Conservation (phyloP, 2,329 filamentous ascomycete genomes). For the Aureobasidium musti region DNA sequence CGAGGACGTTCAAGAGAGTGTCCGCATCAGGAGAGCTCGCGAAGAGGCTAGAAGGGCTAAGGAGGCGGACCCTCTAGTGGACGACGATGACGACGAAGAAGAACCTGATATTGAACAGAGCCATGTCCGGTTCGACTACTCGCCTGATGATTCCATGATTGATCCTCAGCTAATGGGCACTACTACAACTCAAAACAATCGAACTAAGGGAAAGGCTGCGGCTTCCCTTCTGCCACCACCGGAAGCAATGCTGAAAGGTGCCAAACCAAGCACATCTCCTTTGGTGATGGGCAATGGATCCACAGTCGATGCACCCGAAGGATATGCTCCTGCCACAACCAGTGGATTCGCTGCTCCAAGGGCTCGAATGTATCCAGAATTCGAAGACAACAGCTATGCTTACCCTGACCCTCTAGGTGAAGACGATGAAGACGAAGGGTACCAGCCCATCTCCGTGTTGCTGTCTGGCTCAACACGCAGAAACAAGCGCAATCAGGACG, state of each 20-base stretch:
- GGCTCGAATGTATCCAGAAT: conserved; percentile 39
- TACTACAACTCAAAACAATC: background rate
- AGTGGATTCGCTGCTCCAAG: conserved; percentile 37
- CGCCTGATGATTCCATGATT: conserved; percentile 39
- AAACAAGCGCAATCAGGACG: conserved; percentile 35
- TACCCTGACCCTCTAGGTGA: conserved; percentile 38
- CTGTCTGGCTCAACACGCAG: conserved; percentile 31
- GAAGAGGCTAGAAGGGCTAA: conserved; percentile 58
- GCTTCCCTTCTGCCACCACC: conserved; percentile 35
- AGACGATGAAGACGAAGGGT: conserved; percentile 37
- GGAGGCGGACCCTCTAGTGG: conserved; percentile 48
- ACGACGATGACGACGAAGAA: conserved; percentile 49
- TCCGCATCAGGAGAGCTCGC: conserved; percentile 46
- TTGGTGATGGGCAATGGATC: conserved; percentile 28
- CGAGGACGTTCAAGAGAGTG: conserved; percentile 48
- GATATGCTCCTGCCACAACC: conserved; percentile 39
- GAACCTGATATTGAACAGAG: conserved; percentile 45
- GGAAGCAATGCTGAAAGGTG: conserved; percentile 38
- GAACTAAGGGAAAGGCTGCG: background rate
- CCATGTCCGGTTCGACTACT: conserved; percentile 47
- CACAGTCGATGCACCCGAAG: conserved; percentile 34
- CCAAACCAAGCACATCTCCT: conserved; percentile 27
- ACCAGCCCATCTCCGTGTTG: conserved; percentile 24
- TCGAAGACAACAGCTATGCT: conserved; percentile 32
- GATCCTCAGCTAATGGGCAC: conserved; percentile 39